Percentiles rank a stretch among this genome's conserved stretches.
Conservation (phyloP, 75 land plant genomes). For the Ceratopteris richardii region DNA sequence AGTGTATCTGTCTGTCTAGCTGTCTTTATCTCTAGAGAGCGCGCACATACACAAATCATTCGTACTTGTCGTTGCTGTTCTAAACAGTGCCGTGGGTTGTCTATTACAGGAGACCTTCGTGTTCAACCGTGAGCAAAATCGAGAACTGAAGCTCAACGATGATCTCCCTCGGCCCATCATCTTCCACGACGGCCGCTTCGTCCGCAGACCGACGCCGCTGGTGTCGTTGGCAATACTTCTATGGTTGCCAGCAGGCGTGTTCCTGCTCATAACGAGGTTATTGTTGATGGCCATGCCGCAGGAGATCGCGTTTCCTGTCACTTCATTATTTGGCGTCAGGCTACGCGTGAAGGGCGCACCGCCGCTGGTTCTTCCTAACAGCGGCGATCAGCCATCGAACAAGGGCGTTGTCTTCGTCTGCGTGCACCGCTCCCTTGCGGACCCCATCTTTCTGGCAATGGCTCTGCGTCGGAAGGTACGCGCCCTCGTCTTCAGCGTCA, state of each 20-base stretch:
- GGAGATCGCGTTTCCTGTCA: not conserved
- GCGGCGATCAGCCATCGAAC: conserved; percentile 11
- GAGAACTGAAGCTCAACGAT: not conserved
- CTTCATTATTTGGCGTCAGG: conserved; percentile 6
- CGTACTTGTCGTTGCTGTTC: too few species aligned
- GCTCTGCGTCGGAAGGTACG: conserved; percentile 74
- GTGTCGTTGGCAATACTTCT: conserved; percentile 1
- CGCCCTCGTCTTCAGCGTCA: conserved; percentile 81
- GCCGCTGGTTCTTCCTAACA: not conserved
- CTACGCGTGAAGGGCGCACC: conserved; percentile 16
- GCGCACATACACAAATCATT: too few species aligned
- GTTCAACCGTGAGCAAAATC: too few species aligned
- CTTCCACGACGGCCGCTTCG: conserved; percentile 20
- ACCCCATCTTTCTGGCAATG: conserved; percentile 66
- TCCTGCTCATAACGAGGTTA: conserved; percentile 1
- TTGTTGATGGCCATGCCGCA: conserved; percentile 10
- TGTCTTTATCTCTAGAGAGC: too few species aligned
- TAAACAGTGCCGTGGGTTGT: too few species aligned
- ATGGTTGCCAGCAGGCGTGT: conserved; percentile 8
- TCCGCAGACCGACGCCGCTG: conserved; percentile 6
- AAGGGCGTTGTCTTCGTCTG: conserved; percentile 82
- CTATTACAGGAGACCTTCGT: too few species aligned
- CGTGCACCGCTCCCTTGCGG: conserved; percentile 81
- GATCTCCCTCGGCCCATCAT: too few species aligned
- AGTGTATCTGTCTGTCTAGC: too few species aligned